Evolutionary conservation across 768 basidiomycete species (phyloP).

Genomic region (Rhodosporidiobolus odoratus): DNA sequence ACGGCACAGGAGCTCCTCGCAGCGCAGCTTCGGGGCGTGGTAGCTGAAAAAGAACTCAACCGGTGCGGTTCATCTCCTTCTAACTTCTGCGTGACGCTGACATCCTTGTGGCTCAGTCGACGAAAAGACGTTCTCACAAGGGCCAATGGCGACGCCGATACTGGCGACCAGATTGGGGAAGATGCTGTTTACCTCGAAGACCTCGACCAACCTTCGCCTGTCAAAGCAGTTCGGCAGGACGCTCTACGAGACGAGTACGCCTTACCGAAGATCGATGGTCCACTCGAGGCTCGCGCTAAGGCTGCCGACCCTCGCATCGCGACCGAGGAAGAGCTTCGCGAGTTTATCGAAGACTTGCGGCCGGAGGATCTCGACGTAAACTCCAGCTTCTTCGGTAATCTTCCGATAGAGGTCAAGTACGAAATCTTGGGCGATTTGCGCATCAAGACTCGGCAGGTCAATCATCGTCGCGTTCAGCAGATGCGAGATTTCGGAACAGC

Average conservation of each 20-base stretch:
- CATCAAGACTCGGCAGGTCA: conserved; percentile 88
- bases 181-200: conserved; percentile 86
- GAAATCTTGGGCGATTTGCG: conserved; percentile 96
- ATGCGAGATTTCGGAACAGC: conserved; percentile 83
- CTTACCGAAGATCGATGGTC: conserved; percentile 68
- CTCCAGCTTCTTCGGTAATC: conserved; percentile 79
- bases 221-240: conserved; percentile 46
- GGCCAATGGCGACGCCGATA: conserved; percentile 50
- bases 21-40: conserved; percentile 85
- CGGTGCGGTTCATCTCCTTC: conserved; percentile 32
- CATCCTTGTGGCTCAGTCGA: neutral
- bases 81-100: neutral
- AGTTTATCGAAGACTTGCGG: conserved; percentile 92
- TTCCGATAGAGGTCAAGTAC: conserved; percentile 94
- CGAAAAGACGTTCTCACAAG: neutral
- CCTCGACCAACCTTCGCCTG: conserved; percentile 47
- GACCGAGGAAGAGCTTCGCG: conserved; percentile 86
- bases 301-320: conserved; percentile 86
- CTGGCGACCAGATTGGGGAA: conserved; percentile 59
- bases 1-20: conserved; percentile 87
- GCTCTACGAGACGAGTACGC: conserved; percentile 69
- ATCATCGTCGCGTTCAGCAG: conserved; percentile 79
- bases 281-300: conserved; percentile 61
- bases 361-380: conserved; percentile 91
- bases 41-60: conserved; percentile 58